A percentile compares a stretch with the other conserved stretches of the same genome.
Conservation (phyloP, 2,329 filamentous ascomycete species). For the Pseudogymnoascus sp. region DNA sequence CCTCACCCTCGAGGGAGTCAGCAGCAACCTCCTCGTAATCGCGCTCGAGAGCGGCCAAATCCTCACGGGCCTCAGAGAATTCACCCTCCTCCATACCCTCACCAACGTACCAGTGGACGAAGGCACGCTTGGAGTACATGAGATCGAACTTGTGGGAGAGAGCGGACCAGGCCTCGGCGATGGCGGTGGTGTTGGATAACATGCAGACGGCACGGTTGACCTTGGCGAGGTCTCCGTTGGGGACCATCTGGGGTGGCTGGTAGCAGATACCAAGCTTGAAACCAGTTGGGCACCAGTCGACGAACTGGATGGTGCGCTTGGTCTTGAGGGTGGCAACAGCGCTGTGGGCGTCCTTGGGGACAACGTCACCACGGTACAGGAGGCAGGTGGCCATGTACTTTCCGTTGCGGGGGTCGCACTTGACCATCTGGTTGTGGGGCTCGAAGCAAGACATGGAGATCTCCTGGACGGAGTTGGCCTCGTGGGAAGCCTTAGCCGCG, state of each 20-base stretch:
- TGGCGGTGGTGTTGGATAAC: constrained; percentile 97
- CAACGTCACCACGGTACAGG: constrained; percentile 96
- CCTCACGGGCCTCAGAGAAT: constrained; percentile 98
- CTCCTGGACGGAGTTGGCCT: constrained; percentile 96
- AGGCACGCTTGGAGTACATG: constrained; percentile 99
- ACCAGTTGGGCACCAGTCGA: constrained; percentile 99
- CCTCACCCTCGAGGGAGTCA: constrained; percentile 82
- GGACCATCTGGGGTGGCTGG: constrained; percentile 92
- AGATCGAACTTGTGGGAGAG: constrained; percentile 98
- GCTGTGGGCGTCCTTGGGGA: constrained; percentile 87
- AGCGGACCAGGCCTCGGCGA: constrained; percentile 95
- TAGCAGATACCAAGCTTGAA: constrained; percentile 99
- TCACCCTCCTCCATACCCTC: constrained; percentile 99
- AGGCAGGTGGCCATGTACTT: constrained; percentile 99
- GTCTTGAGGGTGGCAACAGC: constrained; percentile 97
- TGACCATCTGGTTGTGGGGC: constrained; percentile 99
- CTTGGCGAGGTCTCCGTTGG: constrained; percentile 94
- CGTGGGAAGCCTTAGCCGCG: constrained; percentile 89
- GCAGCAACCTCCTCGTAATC: constrained; percentile 98
- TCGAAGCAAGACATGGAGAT: constrained; percentile 99
- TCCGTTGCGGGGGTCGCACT: constrained; percentile 95
- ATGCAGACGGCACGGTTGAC: constrained; percentile 99
- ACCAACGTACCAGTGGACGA: constrained; percentile 99
- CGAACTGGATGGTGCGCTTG: constrained; percentile 98
- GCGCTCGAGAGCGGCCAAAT: constrained; percentile 92